Evolutionary conservation across 805 yeast genomes (phyloP).

Genomic region (Kazachstania bromeliacearum): DNA sequence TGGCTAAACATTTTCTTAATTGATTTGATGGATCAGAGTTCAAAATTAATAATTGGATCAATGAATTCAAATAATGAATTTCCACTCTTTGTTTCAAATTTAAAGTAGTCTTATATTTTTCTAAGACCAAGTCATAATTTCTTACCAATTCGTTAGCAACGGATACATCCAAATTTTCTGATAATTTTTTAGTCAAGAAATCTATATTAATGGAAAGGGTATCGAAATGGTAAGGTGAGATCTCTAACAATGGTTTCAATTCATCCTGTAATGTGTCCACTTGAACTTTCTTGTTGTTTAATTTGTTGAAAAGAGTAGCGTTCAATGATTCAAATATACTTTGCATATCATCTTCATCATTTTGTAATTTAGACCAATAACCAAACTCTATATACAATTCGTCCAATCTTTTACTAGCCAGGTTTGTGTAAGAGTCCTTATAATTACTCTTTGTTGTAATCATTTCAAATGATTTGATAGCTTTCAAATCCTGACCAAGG

Average conservation of each 20-base stretch:
- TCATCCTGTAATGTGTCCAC: slow-evolving; percentile 22
- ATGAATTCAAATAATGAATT: slow-evolving; percentile 25
- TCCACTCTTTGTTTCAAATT: slow-evolving; percentile 22
- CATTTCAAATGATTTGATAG: slow-evolving; percentile 42
- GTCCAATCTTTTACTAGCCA: slow-evolving; percentile 42
- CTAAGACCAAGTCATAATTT: slow-evolving; percentile 18
- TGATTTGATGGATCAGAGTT: slow-evolving; percentile 44
- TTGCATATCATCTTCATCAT: slow-evolving; percentile 9
- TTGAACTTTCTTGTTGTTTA: slow-evolving; percentile 5
- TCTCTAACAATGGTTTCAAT: slow-evolving; percentile 27
- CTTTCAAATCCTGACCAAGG: slow-evolving; percentile 43
- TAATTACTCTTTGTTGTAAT: slow-evolving; percentile 32
- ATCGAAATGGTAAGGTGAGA: slow-evolving; percentile 37
- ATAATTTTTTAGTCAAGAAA: slow-evolving; percentile 13
- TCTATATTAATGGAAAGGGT: slow-evolving; percentile 23
- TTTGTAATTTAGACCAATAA: slow-evolving; percentile 31
- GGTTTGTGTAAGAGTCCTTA: slow-evolving; percentile 24
- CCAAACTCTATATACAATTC: slow-evolving; percentile 49
- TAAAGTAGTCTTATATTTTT: slow-evolving; percentile 19
- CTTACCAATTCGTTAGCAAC: slow-evolving; percentile 17
- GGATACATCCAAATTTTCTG: slow-evolving; percentile 23
- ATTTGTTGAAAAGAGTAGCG: slow-evolving; percentile 7
- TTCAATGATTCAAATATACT: slow-evolving; percentile 14
- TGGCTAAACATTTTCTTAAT: slow-evolving; percentile 60
- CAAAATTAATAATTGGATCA: slow-evolving; percentile 42